phyloP scores from a whole-genome alignment of 805 yeast species.

The Komagataella mondaviorum region DNA sequence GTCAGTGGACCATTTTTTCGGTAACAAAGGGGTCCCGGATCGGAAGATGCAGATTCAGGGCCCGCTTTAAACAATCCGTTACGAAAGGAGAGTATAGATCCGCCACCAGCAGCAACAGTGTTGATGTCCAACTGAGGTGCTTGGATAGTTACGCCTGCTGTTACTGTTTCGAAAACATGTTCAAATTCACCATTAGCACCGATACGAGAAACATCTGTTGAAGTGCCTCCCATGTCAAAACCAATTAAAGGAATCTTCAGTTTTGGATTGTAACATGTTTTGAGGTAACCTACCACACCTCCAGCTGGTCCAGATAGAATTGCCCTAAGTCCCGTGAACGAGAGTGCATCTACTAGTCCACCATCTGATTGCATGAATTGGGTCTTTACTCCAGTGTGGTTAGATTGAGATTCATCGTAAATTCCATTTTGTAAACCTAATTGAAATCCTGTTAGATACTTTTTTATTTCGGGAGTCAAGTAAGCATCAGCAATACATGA shows the following conservation, averaged over 20 bases:
- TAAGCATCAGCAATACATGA: slow-evolving; percentile 77
- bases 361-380: slow-evolving; percentile 97
- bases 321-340: slow-evolving; percentile 80
- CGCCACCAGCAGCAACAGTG: slow-evolving; percentile 83
- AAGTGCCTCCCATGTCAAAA: slow-evolving; percentile 87
- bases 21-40: slow-evolving; percentile 85
- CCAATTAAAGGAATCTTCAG: slow-evolving; percentile 56
- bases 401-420: slow-evolving; percentile 18
- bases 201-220: slow-evolving; percentile 72
- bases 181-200: slow-evolving; percentile 38
- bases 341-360: slow-evolving; percentile 74
- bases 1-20: slow-evolving; percentile 77
- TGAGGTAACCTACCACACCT: slow-evolving; percentile 88
- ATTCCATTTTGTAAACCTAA: slow-evolving; percentile 44
- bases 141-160: slow-evolving; percentile 75
- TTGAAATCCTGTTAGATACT: slow-evolving; percentile 48
- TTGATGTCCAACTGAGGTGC: slow-evolving; percentile 76
- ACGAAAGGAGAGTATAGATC: slow-evolving; percentile 52
- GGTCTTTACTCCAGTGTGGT: slow-evolving; percentile 33
- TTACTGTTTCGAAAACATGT: slow-evolving; percentile 71
- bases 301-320: slow-evolving; percentile 96
- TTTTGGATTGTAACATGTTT: slow-evolving; percentile 55
- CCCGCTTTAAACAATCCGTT: slow-evolving; percentile 73
- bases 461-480: slow-evolving; percentile 63
- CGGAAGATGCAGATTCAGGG: slow-evolving; percentile 78